phyloP scores from a whole-genome alignment of 2,329 filamentous ascomycete genomes.

The Botrytis sinoallii region DNA sequence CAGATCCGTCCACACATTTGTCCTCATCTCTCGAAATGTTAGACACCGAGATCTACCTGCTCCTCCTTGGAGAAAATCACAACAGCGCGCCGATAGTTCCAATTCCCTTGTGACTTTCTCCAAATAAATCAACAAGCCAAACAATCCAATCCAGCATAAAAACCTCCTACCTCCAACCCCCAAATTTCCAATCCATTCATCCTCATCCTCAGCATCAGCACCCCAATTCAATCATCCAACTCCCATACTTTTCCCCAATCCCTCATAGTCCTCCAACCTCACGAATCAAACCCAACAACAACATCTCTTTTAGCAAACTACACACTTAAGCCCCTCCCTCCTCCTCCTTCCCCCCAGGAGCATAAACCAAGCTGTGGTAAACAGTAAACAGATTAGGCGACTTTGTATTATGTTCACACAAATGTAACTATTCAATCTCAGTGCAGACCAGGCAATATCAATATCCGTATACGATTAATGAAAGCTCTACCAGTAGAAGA shows the following conservation, averaged over 20 bases:
- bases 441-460: no score
- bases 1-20: not conserved
- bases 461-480: not conserved
- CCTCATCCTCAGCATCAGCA: not conserved
- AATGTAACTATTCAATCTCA: not conserved
- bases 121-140: not conserved
- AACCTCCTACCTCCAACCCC: no score
- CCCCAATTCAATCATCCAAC: not conserved
- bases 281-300: not conserved
- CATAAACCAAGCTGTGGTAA: not conserved
- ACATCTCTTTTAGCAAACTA: not conserved
- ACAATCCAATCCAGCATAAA: not conserved
- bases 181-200: not conserved
- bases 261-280: not conserved
- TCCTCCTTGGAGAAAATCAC: not conserved
- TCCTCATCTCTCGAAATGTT: not conserved
- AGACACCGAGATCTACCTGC: no score
- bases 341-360: no score
- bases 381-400: not conserved
- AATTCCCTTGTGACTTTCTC: not conserved
- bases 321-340: not conserved
- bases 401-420: no score
- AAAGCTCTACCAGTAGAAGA: not conserved
- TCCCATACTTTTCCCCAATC: not conserved
- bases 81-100: not conserved